Conservation (phyloP, 495 filamentous ascomycete species). For the Cercophora newfieldiana region DNA sequence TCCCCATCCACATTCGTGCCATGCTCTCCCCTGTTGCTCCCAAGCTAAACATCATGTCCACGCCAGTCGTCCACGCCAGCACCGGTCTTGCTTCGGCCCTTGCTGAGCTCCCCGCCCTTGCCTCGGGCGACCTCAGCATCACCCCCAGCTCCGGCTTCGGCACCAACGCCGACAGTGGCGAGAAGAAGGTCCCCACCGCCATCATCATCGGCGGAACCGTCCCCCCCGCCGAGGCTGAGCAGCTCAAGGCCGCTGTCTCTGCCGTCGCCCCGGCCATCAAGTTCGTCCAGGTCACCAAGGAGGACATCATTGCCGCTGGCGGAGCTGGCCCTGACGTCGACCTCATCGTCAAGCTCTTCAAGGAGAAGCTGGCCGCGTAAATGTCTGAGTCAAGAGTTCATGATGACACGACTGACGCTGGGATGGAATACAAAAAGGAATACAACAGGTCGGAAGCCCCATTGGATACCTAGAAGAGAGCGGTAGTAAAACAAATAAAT, state of each 20-base stretch:
- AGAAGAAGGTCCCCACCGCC: conserved; percentile 24
- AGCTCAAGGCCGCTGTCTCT: conserved; percentile 22
- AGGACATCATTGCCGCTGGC: conserved; percentile 27
- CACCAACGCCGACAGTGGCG: conserved; percentile 23
- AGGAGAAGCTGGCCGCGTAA: conserved; percentile 25
- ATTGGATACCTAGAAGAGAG: too few relatives aligned
- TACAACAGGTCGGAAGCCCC: too few relatives aligned
- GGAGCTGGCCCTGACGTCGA: conserved; percentile 21
- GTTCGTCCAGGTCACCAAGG: conserved; percentile 23
- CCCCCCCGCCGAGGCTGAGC: conserved; percentile 21
- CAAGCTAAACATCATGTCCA: neutral
- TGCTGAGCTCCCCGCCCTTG: conserved; percentile 30
- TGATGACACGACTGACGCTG: too few relatives aligned
- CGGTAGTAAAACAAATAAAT: too few relatives aligned
- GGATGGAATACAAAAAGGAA: too few relatives aligned
- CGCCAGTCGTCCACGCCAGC: conserved; percentile 32
- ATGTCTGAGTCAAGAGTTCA: too few relatives aligned
- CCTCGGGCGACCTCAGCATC: conserved; percentile 18
- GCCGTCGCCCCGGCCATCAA: conserved; percentile 13
- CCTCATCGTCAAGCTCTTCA: conserved; percentile 25
- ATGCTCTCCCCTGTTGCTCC: neutral
- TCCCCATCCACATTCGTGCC: neutral
- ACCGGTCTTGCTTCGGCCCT: conserved; percentile 18
- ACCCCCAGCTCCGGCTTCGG: conserved; percentile 20
- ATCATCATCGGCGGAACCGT: conserved; percentile 34